These are phyloP conservation scores for Fermentozyma sake DNA, from an alignment of 1,139 yeast species.

Conservation along the genomic window DNA sequence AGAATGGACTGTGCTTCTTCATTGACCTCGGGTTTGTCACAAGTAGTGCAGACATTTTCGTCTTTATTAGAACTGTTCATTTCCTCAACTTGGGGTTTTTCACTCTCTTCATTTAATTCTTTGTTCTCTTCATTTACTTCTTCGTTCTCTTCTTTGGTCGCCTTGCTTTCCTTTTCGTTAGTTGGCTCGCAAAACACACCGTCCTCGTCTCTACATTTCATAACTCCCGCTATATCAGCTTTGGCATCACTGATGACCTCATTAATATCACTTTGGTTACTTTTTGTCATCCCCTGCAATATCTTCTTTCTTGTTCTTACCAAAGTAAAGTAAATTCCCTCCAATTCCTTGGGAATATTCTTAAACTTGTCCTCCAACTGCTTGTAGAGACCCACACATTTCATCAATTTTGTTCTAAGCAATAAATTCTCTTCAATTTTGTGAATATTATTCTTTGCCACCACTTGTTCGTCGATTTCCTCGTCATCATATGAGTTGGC, in stretches of 20 bases:
- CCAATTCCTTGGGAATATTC: conserved; percentile 53
- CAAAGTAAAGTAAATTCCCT: conserved; percentile 46
- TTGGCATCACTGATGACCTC: conserved; percentile 15
- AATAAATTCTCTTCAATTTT: conserved; percentile 54
- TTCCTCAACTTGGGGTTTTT: too few relatives aligned
- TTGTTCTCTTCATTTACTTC: too few relatives aligned
- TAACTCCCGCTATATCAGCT: conserved; percentile 27
- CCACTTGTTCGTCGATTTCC: conserved; percentile 12
- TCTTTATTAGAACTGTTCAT: conserved; percentile 8
- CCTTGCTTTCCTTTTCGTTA: too few relatives aligned
- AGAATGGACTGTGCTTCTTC: conserved; percentile 50
- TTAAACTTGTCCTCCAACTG: conserved; percentile 51
- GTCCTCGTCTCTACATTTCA: conserved; percentile 26
- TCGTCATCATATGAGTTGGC: conserved; percentile 18
- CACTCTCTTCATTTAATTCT: too few relatives aligned
- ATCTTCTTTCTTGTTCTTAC: conserved; percentile 30
- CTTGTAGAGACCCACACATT: conserved; percentile 51
- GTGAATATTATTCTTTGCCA: conserved; percentile 15
- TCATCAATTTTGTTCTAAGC: conserved; percentile 54
- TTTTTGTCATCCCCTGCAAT: conserved; percentile 28
- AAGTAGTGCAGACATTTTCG: too few relatives aligned
- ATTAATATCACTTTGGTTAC: neutral
- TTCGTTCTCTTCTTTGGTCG: conserved; percentile 14
- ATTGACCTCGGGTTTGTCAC: too few relatives aligned
- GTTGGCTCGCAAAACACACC: too few relatives aligned